Conservation (phyloP, 306 rosid species). For the Mucuna pruriens region DNA sequence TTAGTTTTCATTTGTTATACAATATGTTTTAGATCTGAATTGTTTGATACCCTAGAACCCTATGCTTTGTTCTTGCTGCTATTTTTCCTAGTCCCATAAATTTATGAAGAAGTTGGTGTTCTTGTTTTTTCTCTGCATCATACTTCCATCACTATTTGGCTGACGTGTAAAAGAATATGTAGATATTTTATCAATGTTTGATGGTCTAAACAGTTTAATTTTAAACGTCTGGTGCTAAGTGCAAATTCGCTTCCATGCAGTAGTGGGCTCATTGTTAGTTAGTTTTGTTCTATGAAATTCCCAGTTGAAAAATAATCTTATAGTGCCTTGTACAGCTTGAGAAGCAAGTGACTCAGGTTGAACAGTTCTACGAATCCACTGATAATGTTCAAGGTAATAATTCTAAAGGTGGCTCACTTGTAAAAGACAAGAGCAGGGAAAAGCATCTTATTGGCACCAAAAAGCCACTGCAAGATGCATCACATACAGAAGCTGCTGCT, state of each 20-base stretch:
- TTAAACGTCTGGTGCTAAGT: neutral
- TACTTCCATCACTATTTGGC: neutral
- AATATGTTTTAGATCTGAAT: neutral
- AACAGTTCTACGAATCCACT: slow-evolving; percentile 51
- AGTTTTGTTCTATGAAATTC: slow-evolving; percentile 8
- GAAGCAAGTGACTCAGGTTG: slow-evolving; percentile 66
- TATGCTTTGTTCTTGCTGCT: neutral
- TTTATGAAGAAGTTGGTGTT: neutral
- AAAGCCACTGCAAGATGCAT: slow-evolving; percentile 59
- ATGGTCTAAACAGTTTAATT: neutral
- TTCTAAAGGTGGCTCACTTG: slow-evolving; percentile 54
- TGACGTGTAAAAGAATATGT: neutral
- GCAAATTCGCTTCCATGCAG: neutral
- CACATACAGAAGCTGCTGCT: slow-evolving; percentile 60
- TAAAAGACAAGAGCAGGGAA: slow-evolving; percentile 61
- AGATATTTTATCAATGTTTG: neutral
- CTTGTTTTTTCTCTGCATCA: neutral
- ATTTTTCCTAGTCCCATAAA: neutral
- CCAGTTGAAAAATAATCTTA: slow-evolving; percentile 32
- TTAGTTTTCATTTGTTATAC: neutral
- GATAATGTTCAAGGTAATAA: slow-evolving; percentile 48
- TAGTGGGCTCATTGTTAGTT: neutral
- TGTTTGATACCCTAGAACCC: neutral
- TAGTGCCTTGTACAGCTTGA: slow-evolving; percentile 62
- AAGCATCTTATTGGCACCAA: slow-evolving; percentile 55